Percentiles rank a stretch among this genome's conserved stretches.
Conservation (phyloP, 176 grass and related monocot species). For the Cenchrus fungigraminus region DNA sequence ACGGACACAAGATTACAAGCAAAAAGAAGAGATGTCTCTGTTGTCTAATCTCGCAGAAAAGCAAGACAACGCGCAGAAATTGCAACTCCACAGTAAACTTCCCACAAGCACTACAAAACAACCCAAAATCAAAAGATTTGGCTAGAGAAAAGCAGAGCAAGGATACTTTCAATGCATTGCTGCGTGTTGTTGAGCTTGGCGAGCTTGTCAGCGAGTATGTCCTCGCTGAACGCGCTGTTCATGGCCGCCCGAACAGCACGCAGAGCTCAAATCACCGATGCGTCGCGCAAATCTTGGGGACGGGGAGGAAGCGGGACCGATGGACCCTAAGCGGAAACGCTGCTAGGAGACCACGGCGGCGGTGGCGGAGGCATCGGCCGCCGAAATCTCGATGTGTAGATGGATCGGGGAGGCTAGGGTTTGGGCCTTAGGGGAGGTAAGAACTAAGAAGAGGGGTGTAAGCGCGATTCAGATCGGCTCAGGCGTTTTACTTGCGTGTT, state of each 20-base stretch:
- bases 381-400: slow-evolving; percentile 43
- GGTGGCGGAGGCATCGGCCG: slow-evolving; percentile 51
- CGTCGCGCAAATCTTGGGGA: slow-evolving; percentile 16
- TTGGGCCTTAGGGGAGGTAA: slow-evolving; percentile 30
- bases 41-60: slow-evolving; percentile 7
- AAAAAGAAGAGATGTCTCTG: background rate
- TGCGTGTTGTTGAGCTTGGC: slow-evolving; percentile 98
- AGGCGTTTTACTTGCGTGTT: slow-evolving; percentile 28
- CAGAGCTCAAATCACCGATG: slow-evolving; percentile 39
- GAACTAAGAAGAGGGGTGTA: slow-evolving; percentile 3
- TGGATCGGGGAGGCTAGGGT: slow-evolving; percentile 55
- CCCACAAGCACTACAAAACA: background rate
- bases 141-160: slow-evolving; percentile 39
- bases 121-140: slow-evolving; percentile 31
- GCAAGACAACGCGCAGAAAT: slow-evolving; percentile 6
- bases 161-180: slow-evolving; percentile 99
- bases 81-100: slow-evolving; percentile 27
- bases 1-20: background rate
- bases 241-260: slow-evolving; percentile 53
- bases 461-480: slow-evolving; percentile 35
- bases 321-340: slow-evolving; percentile 1
- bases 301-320: background rate
- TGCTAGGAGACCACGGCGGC: slow-evolving; percentile 29
- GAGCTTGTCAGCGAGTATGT: slow-evolving; percentile 90
- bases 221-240: slow-evolving; percentile 88